Percentiles rank a stretch among this genome's conserved stretches.
Evolutionary conservation across 179 eudicot species (phyloP).

Genomic region (Silene vulgaris): DNA sequence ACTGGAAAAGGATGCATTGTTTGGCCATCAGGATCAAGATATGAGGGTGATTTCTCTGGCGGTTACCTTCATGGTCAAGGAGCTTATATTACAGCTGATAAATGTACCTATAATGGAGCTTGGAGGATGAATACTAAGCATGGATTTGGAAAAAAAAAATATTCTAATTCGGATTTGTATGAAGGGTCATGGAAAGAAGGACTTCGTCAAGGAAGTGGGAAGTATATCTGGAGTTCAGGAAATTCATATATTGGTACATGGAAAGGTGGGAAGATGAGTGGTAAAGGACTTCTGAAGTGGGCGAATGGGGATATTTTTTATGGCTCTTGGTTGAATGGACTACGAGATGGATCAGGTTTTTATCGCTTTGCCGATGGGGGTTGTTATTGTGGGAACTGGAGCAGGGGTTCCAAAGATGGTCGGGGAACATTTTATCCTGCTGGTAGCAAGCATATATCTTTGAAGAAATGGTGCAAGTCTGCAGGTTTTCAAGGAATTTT

Average conservation of each 20-base stretch:
- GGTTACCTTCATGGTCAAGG: constrained; percentile 87
- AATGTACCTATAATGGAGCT: constrained; percentile 57
- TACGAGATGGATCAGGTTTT: constrained; percentile 74
- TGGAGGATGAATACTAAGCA: constrained; percentile 82
- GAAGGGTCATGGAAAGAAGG: constrained; percentile 96
- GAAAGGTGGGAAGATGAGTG: constrained; percentile 76
- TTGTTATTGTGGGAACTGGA: constrained; percentile 84
- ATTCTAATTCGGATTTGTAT: constrained; percentile 58
- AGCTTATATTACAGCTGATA: constrained; percentile 41
- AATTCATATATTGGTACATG: constrained; percentile 72
- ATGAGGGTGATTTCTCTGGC: constrained; percentile 86
- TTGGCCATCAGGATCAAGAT: constrained; percentile 62
- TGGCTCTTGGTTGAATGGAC: constrained; percentile 83
- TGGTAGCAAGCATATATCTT: constrained; percentile 56
- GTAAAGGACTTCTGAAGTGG: constrained; percentile 91
- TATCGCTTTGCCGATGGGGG: constrained; percentile 74
- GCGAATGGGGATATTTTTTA: constrained; percentile 72
- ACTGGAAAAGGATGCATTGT: constrained; percentile 65
- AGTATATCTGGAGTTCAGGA: constrained; percentile 66
- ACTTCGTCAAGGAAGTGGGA: constrained; percentile 71
- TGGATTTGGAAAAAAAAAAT: constrained; percentile 76
- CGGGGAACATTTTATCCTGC: constrained; percentile 78
- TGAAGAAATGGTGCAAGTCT: constrained; percentile 42
- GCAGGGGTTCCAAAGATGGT: constrained; percentile 78
- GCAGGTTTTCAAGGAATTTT: constrained; percentile 37